Conservation (phyloP, 805 yeast genomes). For the Wickerhamiella domercqiae region DNA sequence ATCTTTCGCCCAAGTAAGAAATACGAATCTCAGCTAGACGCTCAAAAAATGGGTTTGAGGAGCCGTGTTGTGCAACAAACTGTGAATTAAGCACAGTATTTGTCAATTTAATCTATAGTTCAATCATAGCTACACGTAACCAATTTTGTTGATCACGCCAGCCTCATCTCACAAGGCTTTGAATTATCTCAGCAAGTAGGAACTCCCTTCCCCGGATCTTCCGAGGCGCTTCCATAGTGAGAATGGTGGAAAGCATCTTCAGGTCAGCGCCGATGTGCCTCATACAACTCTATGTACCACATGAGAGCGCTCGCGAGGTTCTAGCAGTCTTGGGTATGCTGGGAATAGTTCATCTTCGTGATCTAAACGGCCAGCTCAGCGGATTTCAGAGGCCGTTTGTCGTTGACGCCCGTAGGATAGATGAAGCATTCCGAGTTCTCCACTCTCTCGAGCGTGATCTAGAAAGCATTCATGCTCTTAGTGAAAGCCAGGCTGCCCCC, state of each 20-base stretch:
- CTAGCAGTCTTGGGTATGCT: conserved; percentile 70
- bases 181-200: no score
- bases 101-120: no score
- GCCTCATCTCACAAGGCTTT: no score
- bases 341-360: conserved; percentile 76
- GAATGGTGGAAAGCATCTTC: conserved; percentile 13
- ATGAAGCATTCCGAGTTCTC: conserved; percentile 41
- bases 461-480: not conserved
- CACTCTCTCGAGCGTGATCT: conserved; percentile 8
- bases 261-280: conserved; percentile 96
- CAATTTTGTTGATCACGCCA: no score
- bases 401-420: conserved; percentile 67
- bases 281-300: conserved; percentile 78
- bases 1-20: no score
- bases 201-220: no score
- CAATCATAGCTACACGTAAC: no score
- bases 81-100: no score
- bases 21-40: no score
- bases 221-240: not conserved
- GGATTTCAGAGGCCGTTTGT: conserved; percentile 83
- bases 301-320: conserved; percentile 74
- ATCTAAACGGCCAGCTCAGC: conserved; percentile 60
- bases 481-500: not conserved
- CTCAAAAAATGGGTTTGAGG: no score
- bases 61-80: no score